Evolutionary conservation across 495 filamentous ascomycete species (phyloP).

Genomic region (Cercophora scortea): DNA sequence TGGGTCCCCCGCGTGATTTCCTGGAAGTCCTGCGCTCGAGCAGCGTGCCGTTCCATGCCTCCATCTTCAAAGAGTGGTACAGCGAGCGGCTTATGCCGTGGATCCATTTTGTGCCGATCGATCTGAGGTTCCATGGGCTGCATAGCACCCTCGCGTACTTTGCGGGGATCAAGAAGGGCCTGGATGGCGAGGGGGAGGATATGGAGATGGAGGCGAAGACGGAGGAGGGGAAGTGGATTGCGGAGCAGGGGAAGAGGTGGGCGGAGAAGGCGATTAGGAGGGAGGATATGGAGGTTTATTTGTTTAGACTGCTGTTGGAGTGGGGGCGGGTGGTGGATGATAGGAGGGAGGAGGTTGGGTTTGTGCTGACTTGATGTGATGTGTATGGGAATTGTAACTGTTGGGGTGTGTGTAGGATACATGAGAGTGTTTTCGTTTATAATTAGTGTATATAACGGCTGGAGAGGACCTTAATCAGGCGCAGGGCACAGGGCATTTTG

Average conservation of each 20-base stretch:
- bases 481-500: too few relatives aligned
- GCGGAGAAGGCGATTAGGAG: conserved; percentile 55
- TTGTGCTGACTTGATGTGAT: conserved; percentile 13
- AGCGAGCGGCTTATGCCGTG: conserved; percentile 62
- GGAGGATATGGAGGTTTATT: conserved; percentile 79
- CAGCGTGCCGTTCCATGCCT: conserved; percentile 55
- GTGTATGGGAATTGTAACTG: too few relatives aligned
- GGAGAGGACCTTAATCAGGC: background rate
- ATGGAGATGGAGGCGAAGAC: conserved; percentile 40
- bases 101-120: conserved; percentile 72
- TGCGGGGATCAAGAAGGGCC: conserved; percentile 17
- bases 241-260: conserved; percentile 60
- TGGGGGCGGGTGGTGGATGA: conserved; percentile 63
- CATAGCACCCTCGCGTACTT: conserved; percentile 63
- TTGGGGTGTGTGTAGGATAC: too few relatives aligned
- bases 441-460: background rate
- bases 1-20: conserved; percentile 57
- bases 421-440: background rate
- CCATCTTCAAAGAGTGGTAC: conserved; percentile 69
- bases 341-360: conserved; percentile 50
- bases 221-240: conserved; percentile 50
- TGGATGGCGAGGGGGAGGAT: conserved; percentile 9
- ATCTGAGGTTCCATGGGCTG: conserved; percentile 57
- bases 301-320: conserved; percentile 71
- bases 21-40: conserved; percentile 57